A percentile compares a stretch with the other conserved stretches of the same genome.
phyloP scores from a whole-genome alignment of 441 rosid species.

The Dalechampia spathulata region DNA sequence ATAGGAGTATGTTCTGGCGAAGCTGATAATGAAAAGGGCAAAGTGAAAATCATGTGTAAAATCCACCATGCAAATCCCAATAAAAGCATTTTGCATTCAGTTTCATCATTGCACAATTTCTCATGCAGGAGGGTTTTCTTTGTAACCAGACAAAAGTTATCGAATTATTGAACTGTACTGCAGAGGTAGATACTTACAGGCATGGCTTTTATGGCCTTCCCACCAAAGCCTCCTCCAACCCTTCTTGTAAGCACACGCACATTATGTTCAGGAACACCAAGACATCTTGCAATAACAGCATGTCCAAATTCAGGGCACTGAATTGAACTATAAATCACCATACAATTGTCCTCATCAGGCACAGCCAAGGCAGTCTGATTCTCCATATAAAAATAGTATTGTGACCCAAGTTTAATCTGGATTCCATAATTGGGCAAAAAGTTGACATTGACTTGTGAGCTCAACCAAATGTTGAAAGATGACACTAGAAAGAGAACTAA shows the following conservation, averaged over 20 bases:
- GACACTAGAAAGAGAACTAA: no score
- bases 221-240: slow-evolving; percentile 96
- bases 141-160: no score
- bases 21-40: no score
- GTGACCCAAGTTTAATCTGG: slow-evolving; percentile 75
- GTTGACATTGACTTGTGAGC: no score
- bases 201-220: slow-evolving; percentile 59
- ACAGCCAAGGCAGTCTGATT: slow-evolving; percentile 83
- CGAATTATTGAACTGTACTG: no score
- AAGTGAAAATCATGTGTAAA: no score
- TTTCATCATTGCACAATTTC: no score
- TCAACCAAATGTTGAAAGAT: no score
- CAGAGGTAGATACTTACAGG: slow-evolving; percentile 42
- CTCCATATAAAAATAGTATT: slow-evolving; percentile 91
- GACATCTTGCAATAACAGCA: slow-evolving; percentile 52
- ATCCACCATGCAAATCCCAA: no score
- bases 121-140: no score
- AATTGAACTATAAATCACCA: slow-evolving; percentile 64
- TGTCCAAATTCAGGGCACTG: slow-evolving; percentile 66
- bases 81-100: no score
- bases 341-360: slow-evolving; percentile 83
- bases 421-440: slow-evolving; percentile 13
- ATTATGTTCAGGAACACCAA: slow-evolving; percentile 77
- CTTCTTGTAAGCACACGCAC: slow-evolving; percentile 85
- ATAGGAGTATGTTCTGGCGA: no score